Evolutionary conservation across 1,139 yeast species (phyloP), one percentile per base, ranked within the genome.

Genomic region (Debaryomycetaceae sp.): DNA sequence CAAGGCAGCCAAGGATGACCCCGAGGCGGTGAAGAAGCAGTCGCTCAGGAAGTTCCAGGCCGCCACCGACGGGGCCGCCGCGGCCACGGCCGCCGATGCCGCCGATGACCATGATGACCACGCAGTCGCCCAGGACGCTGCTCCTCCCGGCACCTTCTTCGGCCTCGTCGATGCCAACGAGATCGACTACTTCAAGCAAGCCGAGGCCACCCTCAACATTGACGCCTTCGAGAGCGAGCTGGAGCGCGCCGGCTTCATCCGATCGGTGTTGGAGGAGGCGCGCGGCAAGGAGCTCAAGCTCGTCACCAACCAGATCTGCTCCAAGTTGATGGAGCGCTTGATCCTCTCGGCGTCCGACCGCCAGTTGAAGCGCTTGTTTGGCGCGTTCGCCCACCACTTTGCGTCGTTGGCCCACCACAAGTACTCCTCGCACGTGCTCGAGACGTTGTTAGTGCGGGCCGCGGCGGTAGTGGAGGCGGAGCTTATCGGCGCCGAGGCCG

Each of bases 281-380:
- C 70, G 71, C 35, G 96, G 96, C 5, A 88, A 89, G 46, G 98
- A 91, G 56, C 65, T 93, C 45, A 91, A 91, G 55, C 68, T 91
- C 30, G 96, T 85, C 7, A 89, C 96, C 3, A 89, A 91, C 51
- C 97, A 89, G 49, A 85, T 89, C 35, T 88, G 96, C 51, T 89
- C 97, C 13, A 91, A 91, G 52, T 69, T 91, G 37, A 71, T 91
- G 67, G 99, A 91, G 58, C 69, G 97, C 50, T 61, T 91, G 40
- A 73, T 89, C n/a, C 58, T 84, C 29, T 63, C 68, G 21, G 82
- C 89, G 11, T 66, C 71, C 23, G 81, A 78, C 39, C 61, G 57
- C 12, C 95, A 88, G 52, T 57, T 86, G 39, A 75, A 79, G 51
- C 54, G 62, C 23, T 56, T 89, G 1, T 83, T 83, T 53, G 70